These are phyloP conservation scores for Chrysoporthe puriensis DNA, from an alignment of 2,329 filamentous ascomycete genomes.

Conservation along the genomic window DNA sequence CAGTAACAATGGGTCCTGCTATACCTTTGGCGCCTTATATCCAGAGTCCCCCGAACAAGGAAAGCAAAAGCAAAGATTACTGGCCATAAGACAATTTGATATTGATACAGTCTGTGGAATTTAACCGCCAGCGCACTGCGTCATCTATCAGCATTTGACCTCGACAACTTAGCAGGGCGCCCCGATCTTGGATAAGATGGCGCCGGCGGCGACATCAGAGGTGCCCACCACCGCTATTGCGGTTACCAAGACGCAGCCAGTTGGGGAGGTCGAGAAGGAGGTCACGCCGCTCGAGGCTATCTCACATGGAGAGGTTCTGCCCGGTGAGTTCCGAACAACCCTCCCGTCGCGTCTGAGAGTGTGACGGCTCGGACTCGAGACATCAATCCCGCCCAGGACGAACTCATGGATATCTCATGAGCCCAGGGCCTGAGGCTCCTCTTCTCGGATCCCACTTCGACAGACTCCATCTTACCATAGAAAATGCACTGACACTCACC, in stretches of 20 bases:
- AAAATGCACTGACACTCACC: constrained; percentile 5
- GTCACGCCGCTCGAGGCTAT: constrained; percentile 36
- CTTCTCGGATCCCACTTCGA: background rate
- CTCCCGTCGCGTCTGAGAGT: background rate
- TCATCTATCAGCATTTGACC: background rate
- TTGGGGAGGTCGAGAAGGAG: constrained; percentile 27
- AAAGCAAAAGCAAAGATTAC: background rate
- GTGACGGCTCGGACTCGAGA: background rate
- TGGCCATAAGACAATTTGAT: background rate
- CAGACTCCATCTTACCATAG: background rate
- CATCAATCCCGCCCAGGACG: background rate
- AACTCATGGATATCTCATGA: background rate
- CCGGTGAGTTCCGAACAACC: constrained; percentile 28
- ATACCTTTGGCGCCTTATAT: background rate
- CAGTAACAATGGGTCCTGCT: background rate
- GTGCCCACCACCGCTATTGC: constrained; percentile 10
- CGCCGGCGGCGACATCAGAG: constrained; percentile 23
- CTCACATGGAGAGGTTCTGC: constrained; percentile 36
- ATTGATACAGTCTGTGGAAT: background rate
- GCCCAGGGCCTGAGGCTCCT: background rate
- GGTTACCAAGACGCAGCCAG: constrained; percentile 19
- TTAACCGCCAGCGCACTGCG: background rate
- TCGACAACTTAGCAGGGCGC: background rate
- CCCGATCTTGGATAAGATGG: constrained; percentile 8
- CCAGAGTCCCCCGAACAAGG: background rate